Conservation (phyloP, 2,329 filamentous ascomycete genomes). For the Nemania sp. region DNA sequence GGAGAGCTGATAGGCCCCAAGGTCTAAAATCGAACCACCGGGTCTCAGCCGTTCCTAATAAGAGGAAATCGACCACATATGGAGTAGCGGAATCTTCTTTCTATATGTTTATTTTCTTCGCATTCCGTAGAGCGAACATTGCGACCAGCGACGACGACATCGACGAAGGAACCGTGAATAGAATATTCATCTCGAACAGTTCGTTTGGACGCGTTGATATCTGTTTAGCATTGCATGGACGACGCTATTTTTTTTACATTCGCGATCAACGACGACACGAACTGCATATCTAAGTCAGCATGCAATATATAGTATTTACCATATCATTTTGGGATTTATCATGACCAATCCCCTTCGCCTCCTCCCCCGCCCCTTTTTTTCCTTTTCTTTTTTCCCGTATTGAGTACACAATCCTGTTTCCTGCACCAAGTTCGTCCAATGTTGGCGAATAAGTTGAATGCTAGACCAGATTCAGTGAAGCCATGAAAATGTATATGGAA, state of each 20-base stretch:
- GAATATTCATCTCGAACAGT: conserved; percentile 17
- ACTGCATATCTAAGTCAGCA: conserved; percentile 32
- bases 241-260: conserved; percentile 18
- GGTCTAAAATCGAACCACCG: not conserved
- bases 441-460: not conserved
- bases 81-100: conserved; percentile 2
- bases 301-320: conserved; percentile 26
- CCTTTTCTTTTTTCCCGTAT: not conserved
- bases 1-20: conserved; percentile 1
- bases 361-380: no score
- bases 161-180: conserved; percentile 10
- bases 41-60: not conserved
- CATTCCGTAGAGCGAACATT: conserved; percentile 17
- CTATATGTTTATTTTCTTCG: not conserved
- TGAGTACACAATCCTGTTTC: not conserved
- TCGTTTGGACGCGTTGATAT: conserved; percentile 16
- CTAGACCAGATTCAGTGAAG: not conserved
- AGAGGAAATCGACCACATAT: not conserved
- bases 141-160: conserved; percentile 14
- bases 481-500: not conserved
- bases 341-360: no score
- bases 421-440: conserved; percentile 2
- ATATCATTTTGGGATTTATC: conserved; percentile 9
- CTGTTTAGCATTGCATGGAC: conserved; percentile 23
- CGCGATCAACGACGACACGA: conserved; percentile 37